These are phyloP conservation scores for Nitzschia palea DNA, from an alignment of 108 stramenopile species.

Conservation along the genomic window DNA sequence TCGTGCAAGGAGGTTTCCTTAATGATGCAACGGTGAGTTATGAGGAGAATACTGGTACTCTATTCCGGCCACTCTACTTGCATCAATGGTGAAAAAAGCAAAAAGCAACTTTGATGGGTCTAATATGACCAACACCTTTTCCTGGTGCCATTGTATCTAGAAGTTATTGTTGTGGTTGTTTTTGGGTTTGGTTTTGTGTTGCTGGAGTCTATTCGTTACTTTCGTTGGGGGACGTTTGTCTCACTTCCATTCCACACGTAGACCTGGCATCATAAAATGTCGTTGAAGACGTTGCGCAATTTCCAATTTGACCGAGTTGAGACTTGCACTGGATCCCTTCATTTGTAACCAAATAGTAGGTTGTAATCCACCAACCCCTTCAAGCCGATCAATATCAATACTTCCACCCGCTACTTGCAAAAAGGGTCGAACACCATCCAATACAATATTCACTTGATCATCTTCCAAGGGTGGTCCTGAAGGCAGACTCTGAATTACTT, in stretches of 20 bases:
- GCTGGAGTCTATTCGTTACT: constrained; percentile 19
- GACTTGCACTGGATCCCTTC: constrained; percentile 80
- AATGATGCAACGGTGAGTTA: too few species aligned
- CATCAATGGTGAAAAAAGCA: too few species aligned
- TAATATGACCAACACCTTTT: too few species aligned
- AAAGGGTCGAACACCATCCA: constrained; percentile 96
- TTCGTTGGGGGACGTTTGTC: not conserved
- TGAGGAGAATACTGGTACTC: too few species aligned
- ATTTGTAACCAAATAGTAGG: constrained; percentile 89
- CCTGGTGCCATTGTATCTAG: too few species aligned
- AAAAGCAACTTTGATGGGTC: too few species aligned
- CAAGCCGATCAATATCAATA: constrained; percentile 71
- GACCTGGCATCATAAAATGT: constrained; percentile 93
- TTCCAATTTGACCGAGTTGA: constrained; percentile 93
- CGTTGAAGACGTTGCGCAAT: constrained; percentile 94
- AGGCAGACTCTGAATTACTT: constrained; percentile 94
- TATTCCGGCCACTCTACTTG: too few species aligned
- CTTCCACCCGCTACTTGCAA: constrained; percentile 92
- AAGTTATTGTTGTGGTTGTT: too few species aligned
- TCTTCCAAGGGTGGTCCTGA: constrained; percentile 84
- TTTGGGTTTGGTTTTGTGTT: constrained; percentile 24
- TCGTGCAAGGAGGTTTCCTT: too few species aligned
- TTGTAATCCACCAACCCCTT: constrained; percentile 79
- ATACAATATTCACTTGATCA: constrained; percentile 77
- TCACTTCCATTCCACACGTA: constrained; percentile 83